phyloP scores from a whole-genome alignment of 2,329 filamentous ascomycete species.

The Colletotrichum sp. region DNA sequence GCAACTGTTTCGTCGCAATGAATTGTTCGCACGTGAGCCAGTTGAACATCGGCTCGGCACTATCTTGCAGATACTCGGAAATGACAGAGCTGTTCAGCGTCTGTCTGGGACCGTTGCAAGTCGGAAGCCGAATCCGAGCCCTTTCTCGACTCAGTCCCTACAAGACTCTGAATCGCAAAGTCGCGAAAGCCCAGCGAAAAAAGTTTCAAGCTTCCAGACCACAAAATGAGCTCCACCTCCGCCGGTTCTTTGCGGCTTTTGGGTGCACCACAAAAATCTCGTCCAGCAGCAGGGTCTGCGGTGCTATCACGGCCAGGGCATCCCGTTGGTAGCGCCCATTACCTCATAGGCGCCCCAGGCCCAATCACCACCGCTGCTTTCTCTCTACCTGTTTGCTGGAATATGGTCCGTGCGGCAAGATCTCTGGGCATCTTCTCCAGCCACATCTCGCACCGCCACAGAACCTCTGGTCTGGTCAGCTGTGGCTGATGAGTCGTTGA shows the following conservation, averaged over 20 bases:
- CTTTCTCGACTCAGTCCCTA: neutral
- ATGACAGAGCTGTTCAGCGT: neutral
- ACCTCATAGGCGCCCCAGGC: slow-evolving; percentile 5
- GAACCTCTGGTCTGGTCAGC: neutral
- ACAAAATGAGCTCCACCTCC: slow-evolving; percentile 11
- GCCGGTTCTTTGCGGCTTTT: slow-evolving; percentile 9
- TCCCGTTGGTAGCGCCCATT: neutral
- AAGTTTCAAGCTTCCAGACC: slow-evolving; percentile 9
- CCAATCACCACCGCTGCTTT: neutral
- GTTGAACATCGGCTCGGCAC: neutral
- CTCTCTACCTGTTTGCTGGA: neutral
- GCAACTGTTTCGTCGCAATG: neutral
- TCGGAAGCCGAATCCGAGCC: neutral
- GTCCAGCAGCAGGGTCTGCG: neutral
- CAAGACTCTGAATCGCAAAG: slow-evolving; percentile 5
- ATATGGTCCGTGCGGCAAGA: neutral
- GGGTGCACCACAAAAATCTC: neutral
- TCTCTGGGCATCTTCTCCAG: neutral
- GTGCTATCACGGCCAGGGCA: slow-evolving; percentile 4
- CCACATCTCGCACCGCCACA: neutral
- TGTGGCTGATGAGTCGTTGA: neutral
- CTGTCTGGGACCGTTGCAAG: neutral
- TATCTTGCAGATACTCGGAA: neutral
- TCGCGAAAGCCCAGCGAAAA: neutral
- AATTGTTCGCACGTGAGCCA: neutral